A percentile compares a stretch with the other conserved stretches of the same genome.
Evolutionary conservation across 2,329 filamentous ascomycete species (phyloP).

Genomic region (Apiospora pterosperma): DNA sequence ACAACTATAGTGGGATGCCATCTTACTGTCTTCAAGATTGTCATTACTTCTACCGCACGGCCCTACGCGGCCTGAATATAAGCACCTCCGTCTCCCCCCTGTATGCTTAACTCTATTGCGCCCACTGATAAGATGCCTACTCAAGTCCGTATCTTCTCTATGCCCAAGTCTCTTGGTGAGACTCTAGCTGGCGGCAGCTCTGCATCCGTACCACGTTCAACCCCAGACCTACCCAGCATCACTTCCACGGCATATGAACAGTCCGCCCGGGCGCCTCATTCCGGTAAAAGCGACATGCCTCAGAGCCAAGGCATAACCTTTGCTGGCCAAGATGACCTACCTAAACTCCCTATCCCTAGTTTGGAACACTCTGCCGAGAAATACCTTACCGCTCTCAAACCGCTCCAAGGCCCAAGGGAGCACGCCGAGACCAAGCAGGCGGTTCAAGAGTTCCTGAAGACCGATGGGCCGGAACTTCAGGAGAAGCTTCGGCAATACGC

Average conservation of each 20-base stretch:
- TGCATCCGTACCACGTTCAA: conserved; percentile 36
- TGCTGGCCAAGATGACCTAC: conserved; percentile 80
- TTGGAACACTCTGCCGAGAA: conserved; percentile 73
- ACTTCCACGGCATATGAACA: conserved; percentile 12
- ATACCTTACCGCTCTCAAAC: conserved; percentile 76
- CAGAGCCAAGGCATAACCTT: conserved; percentile 73
- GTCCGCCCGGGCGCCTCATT: background rate
- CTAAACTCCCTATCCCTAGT: conserved; percentile 90
- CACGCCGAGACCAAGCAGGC: conserved; percentile 79
- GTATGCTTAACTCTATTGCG: conserved; percentile 55
- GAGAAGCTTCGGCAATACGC: conserved; percentile 90
- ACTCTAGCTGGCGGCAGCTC: conserved; percentile 52
- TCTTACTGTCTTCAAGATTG: conserved; percentile 80
- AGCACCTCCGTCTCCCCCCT: conserved; percentile 74
- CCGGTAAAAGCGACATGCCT: background rate
- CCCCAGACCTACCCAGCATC: conserved; percentile 28
- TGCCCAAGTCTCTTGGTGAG: conserved; percentile 70
- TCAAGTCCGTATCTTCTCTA: conserved; percentile 67
- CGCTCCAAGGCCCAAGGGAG: conserved; percentile 77
- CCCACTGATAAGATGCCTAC: conserved; percentile 55
- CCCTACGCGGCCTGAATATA: conserved; percentile 80
- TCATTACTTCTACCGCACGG: conserved; percentile 90
- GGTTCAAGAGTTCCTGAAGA: conserved; percentile 76
- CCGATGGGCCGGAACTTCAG: conserved; percentile 80
- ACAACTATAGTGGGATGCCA: conserved; percentile 63